Evolutionary conservation across 371 early-diverging fungal genomes (phyloP).

Genomic region (Mucor plumbeus): DNA sequence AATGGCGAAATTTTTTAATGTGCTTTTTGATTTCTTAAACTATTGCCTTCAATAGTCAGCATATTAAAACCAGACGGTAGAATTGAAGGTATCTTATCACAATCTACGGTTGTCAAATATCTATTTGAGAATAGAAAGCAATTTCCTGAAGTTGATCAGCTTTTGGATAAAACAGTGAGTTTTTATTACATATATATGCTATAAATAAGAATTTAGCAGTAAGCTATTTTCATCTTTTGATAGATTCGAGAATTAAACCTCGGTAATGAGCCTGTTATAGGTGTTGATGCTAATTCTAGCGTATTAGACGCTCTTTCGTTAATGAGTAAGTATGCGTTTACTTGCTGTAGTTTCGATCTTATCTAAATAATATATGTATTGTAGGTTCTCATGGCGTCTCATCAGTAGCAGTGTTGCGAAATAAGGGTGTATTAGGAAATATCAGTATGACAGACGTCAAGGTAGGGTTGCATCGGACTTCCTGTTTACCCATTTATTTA

Average conservation of each 20-base stretch:
- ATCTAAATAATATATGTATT: background rate
- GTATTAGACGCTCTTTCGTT: slow-evolving; percentile 60
- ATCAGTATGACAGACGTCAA: slow-evolving; percentile 76
- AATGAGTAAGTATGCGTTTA: slow-evolving; percentile 52
- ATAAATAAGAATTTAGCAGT: too few species aligned
- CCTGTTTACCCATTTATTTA: background rate
- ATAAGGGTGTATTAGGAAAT: slow-evolving; percentile 63
- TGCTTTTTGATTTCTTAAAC: background rate
- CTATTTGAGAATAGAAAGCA: slow-evolving; percentile 56
- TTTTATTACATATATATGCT: background rate
- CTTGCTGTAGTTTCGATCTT: background rate
- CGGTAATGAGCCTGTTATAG: slow-evolving; percentile 55
- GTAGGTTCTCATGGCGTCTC: slow-evolving; percentile 62
- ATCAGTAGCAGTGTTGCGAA: slow-evolving; percentile 64
- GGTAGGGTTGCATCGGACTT: slow-evolving; percentile 16
- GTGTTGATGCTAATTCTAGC: slow-evolving; percentile 47
- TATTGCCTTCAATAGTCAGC: slow-evolving; percentile 42
- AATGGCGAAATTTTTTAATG: too few species aligned
- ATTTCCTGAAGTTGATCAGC: slow-evolving; percentile 41
- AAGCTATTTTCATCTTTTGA: background rate
- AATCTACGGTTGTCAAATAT: slow-evolving; percentile 73
- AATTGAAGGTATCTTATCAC: slow-evolving; percentile 75
- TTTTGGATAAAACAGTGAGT: slow-evolving; percentile 50
- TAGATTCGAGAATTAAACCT: slow-evolving; percentile 58
- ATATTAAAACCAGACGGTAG: slow-evolving; percentile 57